Conservation (phyloP, 163 green algal species). For the Prototheca cutis region DNA sequence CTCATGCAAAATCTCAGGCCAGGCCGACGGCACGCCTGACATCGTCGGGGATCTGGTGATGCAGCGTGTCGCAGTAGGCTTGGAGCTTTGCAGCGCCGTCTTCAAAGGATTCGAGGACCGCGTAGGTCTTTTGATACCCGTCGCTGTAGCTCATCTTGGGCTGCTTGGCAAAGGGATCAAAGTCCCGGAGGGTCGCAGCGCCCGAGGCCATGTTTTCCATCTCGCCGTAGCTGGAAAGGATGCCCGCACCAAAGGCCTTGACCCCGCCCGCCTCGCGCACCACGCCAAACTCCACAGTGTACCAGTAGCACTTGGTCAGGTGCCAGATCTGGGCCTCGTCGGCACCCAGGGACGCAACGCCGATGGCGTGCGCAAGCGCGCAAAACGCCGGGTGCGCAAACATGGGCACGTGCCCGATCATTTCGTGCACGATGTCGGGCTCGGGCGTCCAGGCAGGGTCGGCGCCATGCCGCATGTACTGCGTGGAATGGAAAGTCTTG, state of each 20-base stretch:
- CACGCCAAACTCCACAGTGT: slow-evolving; percentile 91
- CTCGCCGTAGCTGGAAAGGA: slow-evolving; percentile 81
- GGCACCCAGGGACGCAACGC: slow-evolving; percentile 67
- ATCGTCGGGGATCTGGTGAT: slow-evolving; percentile 3
- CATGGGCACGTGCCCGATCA: slow-evolving; percentile 70
- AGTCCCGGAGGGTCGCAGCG: slow-evolving; percentile 31
- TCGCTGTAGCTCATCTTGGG: slow-evolving; percentile 89
- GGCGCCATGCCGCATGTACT: slow-evolving; percentile 81
- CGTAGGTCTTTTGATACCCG: slow-evolving; percentile 63
- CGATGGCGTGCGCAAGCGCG: slow-evolving; percentile 70
- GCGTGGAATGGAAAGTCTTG: slow-evolving; percentile 66
- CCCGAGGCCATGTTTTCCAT: slow-evolving; percentile 69
- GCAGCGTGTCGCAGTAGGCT: slow-evolving; percentile 35
- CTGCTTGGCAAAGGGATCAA: slow-evolving; percentile 69
- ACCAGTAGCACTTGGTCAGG: slow-evolving; percentile 83
- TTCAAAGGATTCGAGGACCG: slow-evolving; percentile 64
- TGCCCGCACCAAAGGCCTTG: slow-evolving; percentile 79
- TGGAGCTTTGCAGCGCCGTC: slow-evolving; percentile 35
- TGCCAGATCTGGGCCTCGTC: slow-evolving; percentile 74
- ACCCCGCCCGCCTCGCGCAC: slow-evolving; percentile 47
- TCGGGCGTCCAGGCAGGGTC: slow-evolving; percentile 84
- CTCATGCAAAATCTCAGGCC: neutral
- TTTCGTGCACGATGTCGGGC: slow-evolving; percentile 82
- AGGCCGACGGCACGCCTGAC: slow-evolving; percentile 9
- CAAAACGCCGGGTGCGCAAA: slow-evolving; percentile 69